A percentile compares a stretch with the other conserved stretches of the same genome.
Evolutionary conservation across 305 asterid species (phyloP).

Genomic region (Ajuga reptans): DNA sequence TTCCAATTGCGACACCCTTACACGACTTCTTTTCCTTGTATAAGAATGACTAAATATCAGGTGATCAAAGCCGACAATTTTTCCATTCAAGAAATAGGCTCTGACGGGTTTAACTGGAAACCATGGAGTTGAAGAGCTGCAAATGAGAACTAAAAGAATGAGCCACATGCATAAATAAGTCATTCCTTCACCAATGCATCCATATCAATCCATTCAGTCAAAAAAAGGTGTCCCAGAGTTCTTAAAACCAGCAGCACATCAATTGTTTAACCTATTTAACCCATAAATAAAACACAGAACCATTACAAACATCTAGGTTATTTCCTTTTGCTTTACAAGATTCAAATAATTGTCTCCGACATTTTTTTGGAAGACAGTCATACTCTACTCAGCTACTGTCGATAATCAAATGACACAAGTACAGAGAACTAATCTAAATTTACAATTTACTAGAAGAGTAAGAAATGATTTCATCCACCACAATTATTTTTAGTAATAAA

Average conservation of each 20-base stretch:
- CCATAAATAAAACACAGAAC: neutral
- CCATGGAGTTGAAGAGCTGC: slow-evolving; percentile 62
- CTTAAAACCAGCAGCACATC: neutral
- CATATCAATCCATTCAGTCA: no score
- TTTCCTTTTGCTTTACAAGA: neutral
- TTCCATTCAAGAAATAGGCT: slow-evolving; percentile 33
- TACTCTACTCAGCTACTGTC: no score
- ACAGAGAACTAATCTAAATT: no score
- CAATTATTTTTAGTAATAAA: no score
- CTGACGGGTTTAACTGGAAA: slow-evolving; percentile 45
- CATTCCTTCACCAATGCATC: neutral
- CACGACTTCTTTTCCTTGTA: slow-evolving; percentile 44
- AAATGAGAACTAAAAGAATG: slow-evolving; percentile 29
- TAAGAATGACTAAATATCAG: slow-evolving; percentile 32
- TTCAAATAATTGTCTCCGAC: neutral
- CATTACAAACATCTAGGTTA: neutral
- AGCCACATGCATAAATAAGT: slow-evolving; percentile 21
- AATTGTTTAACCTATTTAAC: neutral
- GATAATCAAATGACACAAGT: no score
- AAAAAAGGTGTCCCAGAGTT: neutral
- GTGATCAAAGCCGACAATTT: slow-evolving; percentile 34
- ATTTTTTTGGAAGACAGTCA: no score
- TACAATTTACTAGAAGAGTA: no score
- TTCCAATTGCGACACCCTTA: slow-evolving; percentile 36
- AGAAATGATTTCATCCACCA: no score